A percentile compares a stretch with the other conserved stretches of the same genome.
Evolutionary conservation across 2,329 filamentous ascomycete genomes (phyloP).

Genomic region (Fusarium sp.): DNA sequence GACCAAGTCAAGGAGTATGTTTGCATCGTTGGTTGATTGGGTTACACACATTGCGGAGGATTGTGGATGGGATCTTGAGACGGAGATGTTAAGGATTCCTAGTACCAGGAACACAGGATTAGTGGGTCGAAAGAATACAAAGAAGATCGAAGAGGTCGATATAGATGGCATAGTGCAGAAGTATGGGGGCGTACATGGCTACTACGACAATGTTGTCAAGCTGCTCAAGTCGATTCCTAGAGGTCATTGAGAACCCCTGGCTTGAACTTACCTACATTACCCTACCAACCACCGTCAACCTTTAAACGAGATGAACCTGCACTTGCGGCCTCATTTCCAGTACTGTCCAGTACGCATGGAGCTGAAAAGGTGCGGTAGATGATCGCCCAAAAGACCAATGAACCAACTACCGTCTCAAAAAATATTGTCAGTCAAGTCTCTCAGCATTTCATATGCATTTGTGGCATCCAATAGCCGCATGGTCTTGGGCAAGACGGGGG

Average conservation of each 20-base stretch:
- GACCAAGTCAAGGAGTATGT: slow-evolving; percentile 74
- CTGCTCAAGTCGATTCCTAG: slow-evolving; percentile 64
- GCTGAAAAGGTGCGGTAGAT: not conserved
- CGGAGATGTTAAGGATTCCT: slow-evolving; percentile 89
- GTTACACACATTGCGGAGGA: slow-evolving; percentile 76
- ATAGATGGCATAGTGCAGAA: slow-evolving; percentile 61
- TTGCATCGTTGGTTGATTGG: slow-evolving; percentile 86
- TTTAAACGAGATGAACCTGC: not conserved
- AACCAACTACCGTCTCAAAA: not conserved
- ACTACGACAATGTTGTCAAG: slow-evolving; percentile 70
- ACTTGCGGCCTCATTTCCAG: slow-evolving; percentile 1
- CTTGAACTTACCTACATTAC: not conserved
- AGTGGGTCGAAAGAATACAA: slow-evolving; percentile 70
- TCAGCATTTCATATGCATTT: not conserved
- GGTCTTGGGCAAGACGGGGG: not conserved
- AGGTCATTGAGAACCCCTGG: slow-evolving; percentile 36
- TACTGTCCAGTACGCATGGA: not conserved
- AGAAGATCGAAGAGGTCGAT: slow-evolving; percentile 52
- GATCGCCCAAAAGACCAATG: not conserved
- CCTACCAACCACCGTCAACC: not conserved
- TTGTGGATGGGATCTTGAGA: slow-evolving; percentile 82
- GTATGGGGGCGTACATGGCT: slow-evolving; percentile 70
- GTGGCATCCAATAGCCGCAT: slow-evolving; percentile 1
- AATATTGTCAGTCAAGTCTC: slow-evolving; percentile 2
- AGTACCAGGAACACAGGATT: slow-evolving; percentile 90